phyloP scores from a whole-genome alignment of 2,329 filamentous ascomycete species.

The Cryphonectria parasitica region DNA sequence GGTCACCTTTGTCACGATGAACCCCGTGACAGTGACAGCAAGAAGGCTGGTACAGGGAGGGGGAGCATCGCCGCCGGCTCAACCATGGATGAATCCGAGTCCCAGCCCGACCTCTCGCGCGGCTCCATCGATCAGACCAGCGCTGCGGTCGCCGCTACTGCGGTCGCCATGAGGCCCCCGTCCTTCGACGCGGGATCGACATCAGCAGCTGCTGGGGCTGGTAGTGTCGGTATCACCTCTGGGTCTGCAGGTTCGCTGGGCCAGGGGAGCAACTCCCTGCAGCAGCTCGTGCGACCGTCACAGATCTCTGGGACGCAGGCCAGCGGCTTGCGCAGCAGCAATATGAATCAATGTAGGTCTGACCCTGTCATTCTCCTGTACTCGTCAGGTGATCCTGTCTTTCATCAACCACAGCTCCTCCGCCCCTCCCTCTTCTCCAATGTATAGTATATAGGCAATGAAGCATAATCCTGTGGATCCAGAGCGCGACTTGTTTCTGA shows the following conservation, averaged over 20 bases:
- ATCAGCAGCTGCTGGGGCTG: conserved; percentile 31
- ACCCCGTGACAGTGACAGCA: conserved; percentile 80
- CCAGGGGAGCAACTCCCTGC: conserved; percentile 57
- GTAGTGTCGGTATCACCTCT: conserved; percentile 25
- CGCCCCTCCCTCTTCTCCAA: background rate
- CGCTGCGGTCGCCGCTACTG: conserved; percentile 38
- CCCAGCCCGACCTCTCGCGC: conserved; percentile 52
- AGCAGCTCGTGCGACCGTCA: conserved; percentile 74
- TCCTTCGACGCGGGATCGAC: conserved; percentile 45
- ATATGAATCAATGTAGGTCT: conserved; percentile 75
- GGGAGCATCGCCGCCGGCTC: conserved; percentile 57
- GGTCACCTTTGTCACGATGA: conserved; percentile 98
- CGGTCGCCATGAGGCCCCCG: conserved; percentile 61
- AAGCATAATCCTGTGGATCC: conserved; percentile 19
- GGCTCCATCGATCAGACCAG: conserved; percentile 57
- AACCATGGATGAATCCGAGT: conserved; percentile 64
- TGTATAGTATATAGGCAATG: background rate
- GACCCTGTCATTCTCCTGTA: conserved; percentile 34
- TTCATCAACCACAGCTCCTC: background rate
- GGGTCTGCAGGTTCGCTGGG: conserved; percentile 46
- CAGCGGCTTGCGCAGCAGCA: conserved; percentile 60
- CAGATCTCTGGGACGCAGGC: conserved; percentile 69
- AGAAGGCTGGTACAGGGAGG: conserved; percentile 67
- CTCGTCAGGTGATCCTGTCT: background rate
- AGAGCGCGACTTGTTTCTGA: conserved; percentile 31